Conservation (phyloP, 2,329 filamentous ascomycete species). For the Paecilomyces sp. region DNA sequence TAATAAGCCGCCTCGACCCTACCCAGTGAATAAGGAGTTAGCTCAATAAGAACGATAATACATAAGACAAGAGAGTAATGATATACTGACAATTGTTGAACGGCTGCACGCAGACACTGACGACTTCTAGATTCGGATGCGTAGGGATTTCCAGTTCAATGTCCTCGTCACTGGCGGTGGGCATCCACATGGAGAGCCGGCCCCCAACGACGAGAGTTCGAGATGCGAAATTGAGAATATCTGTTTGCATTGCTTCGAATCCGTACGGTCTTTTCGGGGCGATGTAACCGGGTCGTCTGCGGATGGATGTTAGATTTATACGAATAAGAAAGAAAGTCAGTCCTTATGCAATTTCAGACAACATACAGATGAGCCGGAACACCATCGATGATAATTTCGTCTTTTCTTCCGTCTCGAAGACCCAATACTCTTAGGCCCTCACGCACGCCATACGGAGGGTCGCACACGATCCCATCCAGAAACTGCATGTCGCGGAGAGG, state of each 20-base stretch:
- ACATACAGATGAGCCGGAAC: conserved; percentile 61
- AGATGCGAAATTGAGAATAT: conserved; percentile 77
- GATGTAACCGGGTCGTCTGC: conserved; percentile 60
- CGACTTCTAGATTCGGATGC: conserved; percentile 67
- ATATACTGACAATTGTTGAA: conserved; percentile 73
- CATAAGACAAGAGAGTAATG: neutral
- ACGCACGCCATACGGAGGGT: conserved; percentile 91
- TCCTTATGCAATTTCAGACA: neutral
- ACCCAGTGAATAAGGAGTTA: neutral
- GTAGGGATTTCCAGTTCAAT: conserved; percentile 68
- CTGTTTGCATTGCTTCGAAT: conserved; percentile 81
- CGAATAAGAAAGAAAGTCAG: neutral
- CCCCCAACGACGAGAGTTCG: conserved; percentile 70
- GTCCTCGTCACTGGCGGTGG: conserved; percentile 73
- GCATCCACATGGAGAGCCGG: conserved; percentile 93
- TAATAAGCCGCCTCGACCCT: conserved; percentile 86
- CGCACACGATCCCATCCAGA: conserved; percentile 88
- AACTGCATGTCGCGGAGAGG: conserved; percentile 58
- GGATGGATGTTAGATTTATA: conserved; percentile 1
- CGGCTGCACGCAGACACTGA: conserved; percentile 71
- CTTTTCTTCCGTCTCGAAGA: conserved; percentile 53
- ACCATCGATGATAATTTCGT: conserved; percentile 60
- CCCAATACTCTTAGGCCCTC: conserved; percentile 88
- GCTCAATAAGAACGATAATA: neutral
- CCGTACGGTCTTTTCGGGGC: conserved; percentile 89